Conservation (phyloP, 768 basidiomycete genomes). For the Suillus bovinus region DNA sequence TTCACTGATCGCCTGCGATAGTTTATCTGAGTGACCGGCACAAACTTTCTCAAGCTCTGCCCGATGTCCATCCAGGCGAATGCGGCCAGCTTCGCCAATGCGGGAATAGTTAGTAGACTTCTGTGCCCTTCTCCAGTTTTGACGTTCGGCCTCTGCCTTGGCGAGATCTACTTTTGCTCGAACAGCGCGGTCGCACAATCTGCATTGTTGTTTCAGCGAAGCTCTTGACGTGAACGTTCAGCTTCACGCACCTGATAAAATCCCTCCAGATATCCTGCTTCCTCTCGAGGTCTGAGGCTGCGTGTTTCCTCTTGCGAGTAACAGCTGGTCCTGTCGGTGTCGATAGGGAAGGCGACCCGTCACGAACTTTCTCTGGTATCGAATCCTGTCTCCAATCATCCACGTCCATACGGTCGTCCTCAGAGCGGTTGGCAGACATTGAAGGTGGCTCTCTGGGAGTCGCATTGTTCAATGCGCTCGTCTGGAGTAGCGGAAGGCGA, state of each 20-base stretch:
- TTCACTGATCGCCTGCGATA: slow-evolving; percentile 24
- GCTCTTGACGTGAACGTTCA: background rate
- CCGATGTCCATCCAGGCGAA: slow-evolving; percentile 30
- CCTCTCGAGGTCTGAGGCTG: slow-evolving; percentile 17
- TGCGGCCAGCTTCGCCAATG: slow-evolving; percentile 31
- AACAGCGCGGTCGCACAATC: slow-evolving; percentile 32
- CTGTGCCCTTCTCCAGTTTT: slow-evolving; percentile 31
- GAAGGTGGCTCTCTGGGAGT: background rate
- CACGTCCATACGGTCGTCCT: background rate
- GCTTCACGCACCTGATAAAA: slow-evolving; percentile 28
- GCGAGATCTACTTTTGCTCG: slow-evolving; percentile 25
- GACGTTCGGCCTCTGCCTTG: slow-evolving; percentile 31
- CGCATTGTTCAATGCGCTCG: background rate
- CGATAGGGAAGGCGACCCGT: background rate
- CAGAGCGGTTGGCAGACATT: background rate
- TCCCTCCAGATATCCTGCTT: slow-evolving; percentile 28
- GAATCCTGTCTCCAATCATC: background rate
- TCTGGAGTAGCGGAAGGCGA: background rate
- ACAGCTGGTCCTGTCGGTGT: slow-evolving; percentile 14
- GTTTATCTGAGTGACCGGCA: slow-evolving; percentile 24
- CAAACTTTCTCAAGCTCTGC: slow-evolving; percentile 28
- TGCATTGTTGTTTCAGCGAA: slow-evolving; percentile 13
- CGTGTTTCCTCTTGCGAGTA: slow-evolving; percentile 29
- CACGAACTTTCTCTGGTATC: background rate
- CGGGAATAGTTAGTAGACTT: slow-evolving; percentile 31